A percentile compares a stretch with the other conserved stretches of the same genome.
Conservation (phyloP, 2,329 filamentous ascomycete species). For the Venturia nashicola region DNA sequence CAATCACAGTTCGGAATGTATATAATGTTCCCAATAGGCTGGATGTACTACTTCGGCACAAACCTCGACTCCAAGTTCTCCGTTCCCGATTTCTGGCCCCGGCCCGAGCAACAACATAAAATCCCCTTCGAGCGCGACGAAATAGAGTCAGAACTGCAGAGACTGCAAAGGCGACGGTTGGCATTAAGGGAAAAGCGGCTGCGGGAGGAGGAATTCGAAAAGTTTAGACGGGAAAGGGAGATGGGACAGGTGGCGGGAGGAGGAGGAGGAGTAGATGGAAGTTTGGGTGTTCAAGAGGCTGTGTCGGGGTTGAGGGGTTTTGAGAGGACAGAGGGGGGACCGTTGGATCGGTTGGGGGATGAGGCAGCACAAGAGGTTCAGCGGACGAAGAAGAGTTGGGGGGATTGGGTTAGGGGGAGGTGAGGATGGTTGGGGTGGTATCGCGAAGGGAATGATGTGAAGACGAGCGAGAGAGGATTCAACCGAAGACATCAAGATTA, state of each 20-base stretch:
- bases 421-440: not conserved
- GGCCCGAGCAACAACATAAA: slow-evolving; percentile 60
- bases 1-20: slow-evolving; percentile 80
- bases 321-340: not conserved
- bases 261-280: not conserved
- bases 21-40: slow-evolving; percentile 94
- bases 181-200: slow-evolving; percentile 36
- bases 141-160: slow-evolving; percentile 68
- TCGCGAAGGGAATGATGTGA: not conserved
- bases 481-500: not conserved
- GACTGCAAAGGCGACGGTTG: slow-evolving; percentile 45
- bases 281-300: not conserved
- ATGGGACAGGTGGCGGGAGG: not conserved
- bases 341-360: not conserved
- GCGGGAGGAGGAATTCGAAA: slow-evolving; percentile 22
- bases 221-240: slow-evolving; percentile 3
- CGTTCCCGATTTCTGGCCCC: slow-evolving; percentile 90
- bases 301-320: not conserved
- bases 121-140: slow-evolving; percentile 69
- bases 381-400: slow-evolving; percentile 1
- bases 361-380: not conserved
- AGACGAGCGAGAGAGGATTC: not conserved
- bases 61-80: slow-evolving; percentile 89
- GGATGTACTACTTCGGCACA: slow-evolving; percentile 99
- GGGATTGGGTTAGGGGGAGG: slow-evolving; percentile 4